Base-by-base conservation (phyloP, 805 yeast species). In the Yamadazyma laniorum region DNA sequence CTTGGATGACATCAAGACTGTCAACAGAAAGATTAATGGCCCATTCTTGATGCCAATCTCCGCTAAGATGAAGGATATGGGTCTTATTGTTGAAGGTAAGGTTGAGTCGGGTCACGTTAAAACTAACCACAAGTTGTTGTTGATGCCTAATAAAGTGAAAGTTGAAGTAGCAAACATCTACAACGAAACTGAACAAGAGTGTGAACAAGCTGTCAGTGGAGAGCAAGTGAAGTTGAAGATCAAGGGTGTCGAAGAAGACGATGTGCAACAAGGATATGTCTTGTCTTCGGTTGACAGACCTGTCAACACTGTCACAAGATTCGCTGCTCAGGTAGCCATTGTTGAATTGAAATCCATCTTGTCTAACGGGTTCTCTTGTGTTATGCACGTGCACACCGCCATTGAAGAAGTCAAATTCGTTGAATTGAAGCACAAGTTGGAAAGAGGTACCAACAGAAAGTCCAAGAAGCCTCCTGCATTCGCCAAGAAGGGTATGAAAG, bases 401-500 rank as follows among this genome's bases (percentile, higher is more conserved):
- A 89, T 91, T 52, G 98, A 93, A 69, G 99, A 93, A 67, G 96
- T 93, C 37, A 75, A 75, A 18, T 79, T 93, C 59, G 74, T 82
- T 36, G 80, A 81, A 55, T 75, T 93, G 62, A 74, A 89, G 59
- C 98, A 93, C 71, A 89, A 91, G 69, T 74, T 93, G 55, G 95
- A 93, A 65, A 91, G 86, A 73, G 97, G 96, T 47, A 89, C 98
- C 41, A 91, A 91, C 77, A 84, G 96, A 72, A 85, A 81, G 66
- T 86, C 96, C 44, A 93, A 89, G 77, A 89, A 86, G 64, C 86
- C 99, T 23, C 99, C 99, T 44, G 95, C 97, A 35, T 93, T 89
- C 65, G 99, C 98, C 48, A 93, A 91, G 70, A 86, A 87, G 77
- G 99, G 99, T 56, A 91, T 91, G 98, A 91, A 88, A 80, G 79